Evolutionary conservation across 2,329 filamentous ascomycete genomes (phyloP).

Genomic region (Chrysosporium queenslandicum): DNA sequence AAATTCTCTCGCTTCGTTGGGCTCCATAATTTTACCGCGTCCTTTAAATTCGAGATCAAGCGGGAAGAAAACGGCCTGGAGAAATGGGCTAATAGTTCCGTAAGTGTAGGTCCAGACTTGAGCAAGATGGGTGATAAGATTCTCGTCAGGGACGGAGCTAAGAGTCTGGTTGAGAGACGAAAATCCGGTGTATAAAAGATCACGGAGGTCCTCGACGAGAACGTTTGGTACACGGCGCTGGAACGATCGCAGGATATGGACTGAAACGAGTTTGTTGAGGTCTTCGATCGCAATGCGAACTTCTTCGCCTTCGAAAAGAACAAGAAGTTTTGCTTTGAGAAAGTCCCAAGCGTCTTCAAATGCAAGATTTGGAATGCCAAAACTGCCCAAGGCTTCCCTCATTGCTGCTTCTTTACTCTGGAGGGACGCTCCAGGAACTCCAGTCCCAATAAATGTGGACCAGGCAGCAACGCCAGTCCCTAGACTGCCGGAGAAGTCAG

Average conservation of each 20-base stretch:
- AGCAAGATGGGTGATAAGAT: conserved; percentile 79
- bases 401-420: conserved; percentile 29
- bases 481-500: conserved; percentile 27
- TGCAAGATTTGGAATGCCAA: conserved; percentile 60
- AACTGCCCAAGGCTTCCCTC: conserved; percentile 38
- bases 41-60: conserved; percentile 90
- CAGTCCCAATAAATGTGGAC: conserved; percentile 28
- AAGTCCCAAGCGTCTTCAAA: conserved; percentile 58
- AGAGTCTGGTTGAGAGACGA: conserved; percentile 74
- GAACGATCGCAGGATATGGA: conserved; percentile 54
- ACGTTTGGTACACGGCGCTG: conserved; percentile 49
- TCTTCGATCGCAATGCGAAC: conserved; percentile 56
- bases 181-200: conserved; percentile 63
- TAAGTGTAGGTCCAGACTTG: conserved; percentile 94
- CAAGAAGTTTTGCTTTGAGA: conserved; percentile 52
- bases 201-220: conserved; percentile 53
- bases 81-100: conserved; percentile 78
- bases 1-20: conserved; percentile 74
- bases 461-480: conserved; percentile 21
- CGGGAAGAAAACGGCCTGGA: conserved; percentile 89
- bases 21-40: conserved; percentile 64
- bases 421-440: conserved; percentile 20
- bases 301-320: conserved; percentile 56
- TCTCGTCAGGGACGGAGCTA: conserved; percentile 67
- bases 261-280: conserved; percentile 52